Percentiles rank a stretch among this genome's conserved stretches.
These are phyloP conservation scores for Suillus tomentosus DNA, from an alignment of 768 basidiomycete genomes.

Conservation along the genomic window DNA sequence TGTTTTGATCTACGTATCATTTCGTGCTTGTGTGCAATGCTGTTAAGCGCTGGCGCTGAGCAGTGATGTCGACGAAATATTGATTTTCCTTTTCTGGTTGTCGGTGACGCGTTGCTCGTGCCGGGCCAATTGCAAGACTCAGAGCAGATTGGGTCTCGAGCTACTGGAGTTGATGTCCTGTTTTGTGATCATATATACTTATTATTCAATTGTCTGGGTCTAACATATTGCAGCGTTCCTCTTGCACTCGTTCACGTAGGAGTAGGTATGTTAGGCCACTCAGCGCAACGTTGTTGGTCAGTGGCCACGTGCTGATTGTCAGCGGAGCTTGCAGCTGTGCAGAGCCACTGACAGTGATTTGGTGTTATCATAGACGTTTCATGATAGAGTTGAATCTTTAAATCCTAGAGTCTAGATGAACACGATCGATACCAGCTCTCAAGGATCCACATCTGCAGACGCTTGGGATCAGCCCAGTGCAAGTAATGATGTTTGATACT, in stretches of 20 bases:
- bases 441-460: conserved; percentile 13
- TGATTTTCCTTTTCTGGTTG: background rate
- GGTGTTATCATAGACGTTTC: conserved; percentile 1
- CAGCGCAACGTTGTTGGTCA: background rate
- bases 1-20: background rate
- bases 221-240: background rate
- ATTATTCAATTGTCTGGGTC: background rate
- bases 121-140: no score
- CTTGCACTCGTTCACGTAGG: background rate
- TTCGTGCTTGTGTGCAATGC: background rate
- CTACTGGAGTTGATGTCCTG: background rate
- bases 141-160: no score
- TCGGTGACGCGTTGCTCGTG: background rate
- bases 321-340: background rate
- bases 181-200: background rate
- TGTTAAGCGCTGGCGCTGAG: background rate
- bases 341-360: background rate
- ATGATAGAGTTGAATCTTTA: background rate
- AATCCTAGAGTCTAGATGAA: background rate
- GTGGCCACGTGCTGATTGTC: background rate
- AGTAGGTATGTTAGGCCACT: background rate
- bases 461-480: conserved; percentile 16
- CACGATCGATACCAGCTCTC: conserved; percentile 9
- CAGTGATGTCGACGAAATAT: background rate
- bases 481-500: background rate